Percentiles rank a stretch among this genome's conserved stretches.
These are phyloP conservation scores for Herpetomonas tarakana DNA, from an alignment of 208 protist species.

Conservation along the genomic window DNA sequence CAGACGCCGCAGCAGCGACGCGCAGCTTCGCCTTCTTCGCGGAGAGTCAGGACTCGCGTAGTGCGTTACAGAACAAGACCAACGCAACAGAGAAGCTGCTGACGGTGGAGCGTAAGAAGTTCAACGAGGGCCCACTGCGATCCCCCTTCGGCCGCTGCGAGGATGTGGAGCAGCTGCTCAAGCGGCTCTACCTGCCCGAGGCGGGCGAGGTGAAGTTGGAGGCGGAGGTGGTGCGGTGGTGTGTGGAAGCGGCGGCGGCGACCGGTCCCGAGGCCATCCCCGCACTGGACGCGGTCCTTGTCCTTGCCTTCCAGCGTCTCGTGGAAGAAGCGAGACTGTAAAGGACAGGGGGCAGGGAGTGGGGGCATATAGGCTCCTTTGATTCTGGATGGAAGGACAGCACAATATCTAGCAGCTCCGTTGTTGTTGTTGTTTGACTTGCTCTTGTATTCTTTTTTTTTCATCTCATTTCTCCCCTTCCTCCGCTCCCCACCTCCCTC, in stretches of 20 bases:
- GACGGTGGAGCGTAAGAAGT: slow-evolving; percentile 43
- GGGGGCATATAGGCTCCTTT: no score
- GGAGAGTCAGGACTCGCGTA: slow-evolving; percentile 86
- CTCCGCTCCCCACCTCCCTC: not conserved
- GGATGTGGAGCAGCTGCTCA: slow-evolving; percentile 34
- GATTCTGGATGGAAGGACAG: no score
- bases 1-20: no score
- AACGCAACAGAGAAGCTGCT: slow-evolving; percentile 66
- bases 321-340: slow-evolving; percentile 1
- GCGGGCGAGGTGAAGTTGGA: slow-evolving; percentile 25
- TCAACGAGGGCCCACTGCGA: slow-evolving; percentile 45
- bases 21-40: slow-evolving; percentile 59
- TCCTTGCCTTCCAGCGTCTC: slow-evolving; percentile 17
- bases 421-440: slow-evolving; percentile 14
- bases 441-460: slow-evolving; percentile 12
- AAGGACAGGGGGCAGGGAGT: no score
- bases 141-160: slow-evolving; percentile 11
- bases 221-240: slow-evolving; percentile 6
- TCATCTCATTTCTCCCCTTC: slow-evolving; percentile 8
- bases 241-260: slow-evolving; percentile 18
- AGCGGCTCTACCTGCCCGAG: slow-evolving; percentile 9
- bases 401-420: no score
- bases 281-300: slow-evolving; percentile 20
- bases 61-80: slow-evolving; percentile 75
- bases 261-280: slow-evolving; percentile 4